phyloP scores from a whole-genome alignment of 805 yeast genomes.

The Candida argentea region DNA sequence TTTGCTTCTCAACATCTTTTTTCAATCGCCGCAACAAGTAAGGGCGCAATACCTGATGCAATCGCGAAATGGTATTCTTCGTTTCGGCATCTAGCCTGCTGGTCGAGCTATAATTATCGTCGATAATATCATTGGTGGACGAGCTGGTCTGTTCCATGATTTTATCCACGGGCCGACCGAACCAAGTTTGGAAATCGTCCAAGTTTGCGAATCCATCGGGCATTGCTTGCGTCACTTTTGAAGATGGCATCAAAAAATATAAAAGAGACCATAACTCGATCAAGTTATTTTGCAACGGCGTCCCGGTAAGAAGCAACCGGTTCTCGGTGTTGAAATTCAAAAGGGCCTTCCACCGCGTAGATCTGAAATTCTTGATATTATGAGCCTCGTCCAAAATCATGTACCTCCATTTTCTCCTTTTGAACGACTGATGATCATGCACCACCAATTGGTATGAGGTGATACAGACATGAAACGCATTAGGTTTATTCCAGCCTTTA shows the following conservation, averaged over 20 bases:
- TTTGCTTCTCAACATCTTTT: conserved; percentile 95
- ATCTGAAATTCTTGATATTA: conserved; percentile 90
- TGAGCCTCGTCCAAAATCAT: conserved; percentile 98
- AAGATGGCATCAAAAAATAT: conserved; percentile 92
- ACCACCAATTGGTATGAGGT: conserved; percentile 97
- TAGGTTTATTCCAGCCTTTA: conserved; percentile 95
- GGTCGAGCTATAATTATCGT: conserved; percentile 27
- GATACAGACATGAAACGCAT: conserved; percentile 92
- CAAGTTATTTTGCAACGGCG: conserved; percentile 91
- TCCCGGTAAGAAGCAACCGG: conserved; percentile 84
- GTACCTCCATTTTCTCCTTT: conserved; percentile 89
- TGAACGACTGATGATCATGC: conserved; percentile 90
- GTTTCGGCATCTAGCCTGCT: conserved; percentile 62
- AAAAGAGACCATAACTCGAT: conserved; percentile 94
- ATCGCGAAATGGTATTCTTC: conserved; percentile 69
- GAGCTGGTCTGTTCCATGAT: conserved; percentile 58
- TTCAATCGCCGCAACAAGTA: conserved; percentile 84
- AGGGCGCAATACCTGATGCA: conserved; percentile 91
- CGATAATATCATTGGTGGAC: conserved; percentile 34
- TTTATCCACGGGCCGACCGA: conserved; percentile 93
- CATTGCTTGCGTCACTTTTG: conserved; percentile 61
- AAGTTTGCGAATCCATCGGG: conserved; percentile 95
- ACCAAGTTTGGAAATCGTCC: conserved; percentile 96
- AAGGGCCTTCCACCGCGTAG: conserved; percentile 94
- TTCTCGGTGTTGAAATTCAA: conserved; percentile 88